Evolutionary conservation across 768 basidiomycete genomes (phyloP), one percentile per base, ranked within the genome.

Genomic region (Termitomyces sp.): DNA sequence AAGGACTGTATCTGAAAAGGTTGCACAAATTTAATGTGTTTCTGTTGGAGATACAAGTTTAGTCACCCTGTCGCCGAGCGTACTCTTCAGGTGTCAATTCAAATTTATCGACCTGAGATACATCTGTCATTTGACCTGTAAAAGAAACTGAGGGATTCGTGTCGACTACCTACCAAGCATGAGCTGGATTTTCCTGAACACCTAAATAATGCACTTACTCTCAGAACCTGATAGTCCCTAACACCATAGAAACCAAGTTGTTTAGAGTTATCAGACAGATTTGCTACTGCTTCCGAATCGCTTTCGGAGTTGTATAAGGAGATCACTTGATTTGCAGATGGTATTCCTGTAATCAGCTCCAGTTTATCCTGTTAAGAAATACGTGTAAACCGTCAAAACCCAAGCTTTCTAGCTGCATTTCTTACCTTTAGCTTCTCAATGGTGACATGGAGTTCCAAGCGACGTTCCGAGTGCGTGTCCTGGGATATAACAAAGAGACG

Each of bases 301-400:
- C 73, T 75, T 48, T 85, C 80, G 2, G 85, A 79, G 3, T 83
- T 79, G 35, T 81, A 77, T 9, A 97, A 68, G 0, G 79, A 70
- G 45, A 98, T 80, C 1, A 68, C 59, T 66, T 98, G 96, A 60
- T 87, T 86, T 51, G 74, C 74, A 3, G 80, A 78, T 1, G 90
- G 84, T 50, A 98, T 88, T 23, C 96, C 96, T n/a, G 96, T 98
- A 64, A 97, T 83, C 54, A 85, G 79, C 67, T 94, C 91, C 31
- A 98, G 82, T 66, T 92, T 97, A 52, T 71, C 74, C 89, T 93
- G 66, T 50, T 54, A 26, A 45, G 14, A 14, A 17, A 4, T 9
- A 6, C 31, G 14, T 21, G 26, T 31, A 40, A 41, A 31, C 21
- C 17, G 26, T 38, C 28, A 31, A 40, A 40, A 14, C 11, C 35